Base-by-base conservation (phyloP, 352 stramenopile species). In the Pythium grandisporangium region DNA sequence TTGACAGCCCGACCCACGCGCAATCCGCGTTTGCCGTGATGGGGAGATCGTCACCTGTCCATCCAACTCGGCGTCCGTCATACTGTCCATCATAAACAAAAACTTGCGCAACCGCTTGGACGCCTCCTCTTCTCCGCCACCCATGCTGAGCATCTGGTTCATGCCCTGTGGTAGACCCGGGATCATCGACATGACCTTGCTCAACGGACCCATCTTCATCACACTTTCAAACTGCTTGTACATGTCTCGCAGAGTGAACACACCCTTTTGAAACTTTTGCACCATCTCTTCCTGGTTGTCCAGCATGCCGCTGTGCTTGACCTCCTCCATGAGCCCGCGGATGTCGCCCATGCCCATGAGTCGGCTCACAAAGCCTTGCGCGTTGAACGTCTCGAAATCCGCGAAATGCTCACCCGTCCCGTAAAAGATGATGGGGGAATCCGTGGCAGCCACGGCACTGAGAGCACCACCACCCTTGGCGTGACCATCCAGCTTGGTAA, bases 401-500 rank as follows among this genome's bases (percentile, higher is more conserved):
- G 96, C 89, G 69, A 99, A 99, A 58, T 98, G 92, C 55, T 99
- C 95, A 35, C 96, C 95, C 29, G 79, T 96, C 43, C 96, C 96
- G 38, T 98, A 96, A 69, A 99, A 99, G 21, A 98, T 95, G 67
- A 99, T 98, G 1, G 96, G 95, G 43, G 89, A 96, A 16, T 94
- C 84, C 0, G 96, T 99, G 0, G 96, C 96, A 0, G 96, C 92
- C n/a, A 99, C 96, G 0, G 96, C 96, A 60, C 84, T 97, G 16
- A 99, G 73, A 0, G 96, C 96, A 44, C 96, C 96, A 32, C 96
- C 96, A 27, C 96, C 96, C 71, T 99, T 99, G 24, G 96, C 96
- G 63, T 99, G 96, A 19, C 96, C 96, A 61, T 99, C 96, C 17
- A 99, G 73, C 74, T 99, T 99, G 37, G 96, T 99, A 52, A 99